These are phyloP conservation scores for Alternaria sp. DNA, from an alignment of 2,329 filamentous ascomycete genomes.

Conservation along the genomic window DNA sequence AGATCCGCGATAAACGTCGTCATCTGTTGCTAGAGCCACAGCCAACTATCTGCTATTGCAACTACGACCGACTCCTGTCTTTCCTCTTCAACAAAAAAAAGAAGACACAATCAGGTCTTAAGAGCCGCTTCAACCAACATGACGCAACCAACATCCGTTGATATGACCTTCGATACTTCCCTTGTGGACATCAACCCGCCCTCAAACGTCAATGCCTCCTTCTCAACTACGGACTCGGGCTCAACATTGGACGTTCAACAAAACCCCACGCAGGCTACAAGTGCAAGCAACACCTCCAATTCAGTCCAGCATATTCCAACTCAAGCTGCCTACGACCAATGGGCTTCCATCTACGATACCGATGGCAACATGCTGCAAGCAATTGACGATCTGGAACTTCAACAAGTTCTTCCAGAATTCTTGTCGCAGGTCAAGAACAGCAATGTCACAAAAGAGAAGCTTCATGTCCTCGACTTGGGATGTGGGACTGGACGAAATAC, in stretches of 20 bases:
- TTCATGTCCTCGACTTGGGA: constrained; percentile 67
- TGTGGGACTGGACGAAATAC: constrained; percentile 74
- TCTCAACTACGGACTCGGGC: constrained; percentile 50
- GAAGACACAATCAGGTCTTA: neutral
- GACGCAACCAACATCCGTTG: constrained; percentile 48
- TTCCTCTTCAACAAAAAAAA: neutral
- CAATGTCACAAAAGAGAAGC: neutral
- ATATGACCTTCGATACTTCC: constrained; percentile 53
- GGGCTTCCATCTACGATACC: constrained; percentile 68
- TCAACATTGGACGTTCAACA: constrained; percentile 32
- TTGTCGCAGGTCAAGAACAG: constrained; percentile 44
- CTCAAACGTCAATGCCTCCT: constrained; percentile 36
- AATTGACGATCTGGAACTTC: constrained; percentile 67
- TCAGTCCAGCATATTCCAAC: constrained; percentile 51
- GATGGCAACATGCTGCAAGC: constrained; percentile 73
- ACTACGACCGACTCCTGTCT: neutral
- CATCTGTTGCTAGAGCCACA: neutral
- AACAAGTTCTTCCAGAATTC: constrained; percentile 60
- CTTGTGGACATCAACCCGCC: constrained; percentile 44
- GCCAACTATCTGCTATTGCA: neutral
- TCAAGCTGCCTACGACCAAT: constrained; percentile 59
- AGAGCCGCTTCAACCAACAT: constrained; percentile 27
- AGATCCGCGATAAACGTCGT: neutral
- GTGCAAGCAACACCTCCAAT: constrained; percentile 6
- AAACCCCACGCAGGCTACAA: constrained; percentile 23